Evolutionary conservation across 163 green algal species (phyloP).

Genomic region (Scenedesmus sp.): DNA sequence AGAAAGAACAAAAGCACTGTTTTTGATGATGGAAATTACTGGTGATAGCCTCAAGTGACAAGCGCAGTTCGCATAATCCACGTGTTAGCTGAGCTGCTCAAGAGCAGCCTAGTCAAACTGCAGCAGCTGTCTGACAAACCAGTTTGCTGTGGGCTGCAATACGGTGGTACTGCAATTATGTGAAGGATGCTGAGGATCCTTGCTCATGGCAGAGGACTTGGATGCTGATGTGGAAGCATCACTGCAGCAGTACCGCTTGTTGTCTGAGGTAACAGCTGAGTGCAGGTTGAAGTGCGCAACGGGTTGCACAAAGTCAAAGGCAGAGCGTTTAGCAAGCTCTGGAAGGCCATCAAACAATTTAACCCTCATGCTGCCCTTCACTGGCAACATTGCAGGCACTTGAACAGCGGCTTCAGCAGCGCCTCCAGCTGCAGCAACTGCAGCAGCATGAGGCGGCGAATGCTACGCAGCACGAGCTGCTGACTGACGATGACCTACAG

Average conservation of each 20-base stretch:
- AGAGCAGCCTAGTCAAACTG: not conserved
- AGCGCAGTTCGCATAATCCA: not conserved
- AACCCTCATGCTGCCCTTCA: not conserved
- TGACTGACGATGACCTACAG: not conserved
- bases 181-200: not conserved
- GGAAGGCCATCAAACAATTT: not conserved
- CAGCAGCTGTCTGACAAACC: not conserved
- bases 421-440: not conserved
- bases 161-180: not conserved
- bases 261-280: not conserved
- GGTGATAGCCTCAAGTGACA: not conserved
- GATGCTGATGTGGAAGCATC: slow-evolving; percentile 3
- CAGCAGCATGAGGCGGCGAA: not conserved
- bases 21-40: not conserved
- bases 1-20: not conserved
- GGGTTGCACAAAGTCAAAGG: not conserved
- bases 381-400: not conserved
- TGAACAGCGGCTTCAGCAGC: not conserved
- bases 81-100: not conserved
- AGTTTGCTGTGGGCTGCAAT: too few species aligned
- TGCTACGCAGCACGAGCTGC: not conserved
- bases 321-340: not conserved
- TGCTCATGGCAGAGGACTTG: not conserved
- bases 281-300: not conserved
- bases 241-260: not conserved